A percentile compares a stretch with the other conserved stretches of the same genome.
Conservation (phyloP, 2,329 filamentous ascomycete species). For the Epichloe hybrida region DNA sequence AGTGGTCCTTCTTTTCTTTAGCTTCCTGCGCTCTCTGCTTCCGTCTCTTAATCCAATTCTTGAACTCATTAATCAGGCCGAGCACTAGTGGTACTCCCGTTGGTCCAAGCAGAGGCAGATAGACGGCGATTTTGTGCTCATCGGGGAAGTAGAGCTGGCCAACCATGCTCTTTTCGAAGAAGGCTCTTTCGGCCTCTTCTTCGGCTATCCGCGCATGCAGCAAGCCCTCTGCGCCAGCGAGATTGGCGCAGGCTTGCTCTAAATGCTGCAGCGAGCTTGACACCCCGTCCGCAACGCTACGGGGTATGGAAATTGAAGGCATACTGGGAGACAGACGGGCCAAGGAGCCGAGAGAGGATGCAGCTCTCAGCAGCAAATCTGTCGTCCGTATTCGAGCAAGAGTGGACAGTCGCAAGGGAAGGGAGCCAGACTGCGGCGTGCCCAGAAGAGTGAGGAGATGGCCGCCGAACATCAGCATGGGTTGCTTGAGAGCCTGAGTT, state of each 20-base stretch:
- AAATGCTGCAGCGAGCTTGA: constrained; percentile 67
- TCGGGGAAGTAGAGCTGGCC: constrained; percentile 97
- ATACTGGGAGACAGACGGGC: constrained; percentile 74
- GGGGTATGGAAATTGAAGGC: constrained; percentile 81
- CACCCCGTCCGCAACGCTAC: constrained; percentile 74
- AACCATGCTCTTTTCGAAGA: constrained; percentile 99
- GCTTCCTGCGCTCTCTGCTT: constrained; percentile 28
- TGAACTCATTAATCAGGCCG: constrained; percentile 70
- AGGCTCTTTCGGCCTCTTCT: constrained; percentile 78
- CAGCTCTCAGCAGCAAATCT: constrained; percentile 75
- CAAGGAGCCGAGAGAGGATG: constrained; percentile 84
- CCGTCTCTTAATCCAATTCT: constrained; percentile 40
- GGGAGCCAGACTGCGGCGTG: constrained; percentile 66
- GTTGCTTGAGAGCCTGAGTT: constrained; percentile 55
- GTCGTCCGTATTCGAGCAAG: constrained; percentile 76
- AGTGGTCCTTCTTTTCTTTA: constrained; percentile 20
- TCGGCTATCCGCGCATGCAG: constrained; percentile 75
- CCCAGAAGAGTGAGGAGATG: constrained; percentile 83
- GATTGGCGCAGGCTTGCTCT: constrained; percentile 57
- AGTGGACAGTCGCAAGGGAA: constrained; percentile 74
- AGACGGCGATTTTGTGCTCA: constrained; percentile 95
- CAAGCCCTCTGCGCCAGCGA: constrained; percentile 55
- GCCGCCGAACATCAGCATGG: constrained; percentile 79
- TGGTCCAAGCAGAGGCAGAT: constrained; percentile 79
- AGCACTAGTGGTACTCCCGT: constrained; percentile 82